Evolutionary conservation across 1,139 yeast species (phyloP).

Genomic region (Lodderomyces orthopsilosis): DNA sequence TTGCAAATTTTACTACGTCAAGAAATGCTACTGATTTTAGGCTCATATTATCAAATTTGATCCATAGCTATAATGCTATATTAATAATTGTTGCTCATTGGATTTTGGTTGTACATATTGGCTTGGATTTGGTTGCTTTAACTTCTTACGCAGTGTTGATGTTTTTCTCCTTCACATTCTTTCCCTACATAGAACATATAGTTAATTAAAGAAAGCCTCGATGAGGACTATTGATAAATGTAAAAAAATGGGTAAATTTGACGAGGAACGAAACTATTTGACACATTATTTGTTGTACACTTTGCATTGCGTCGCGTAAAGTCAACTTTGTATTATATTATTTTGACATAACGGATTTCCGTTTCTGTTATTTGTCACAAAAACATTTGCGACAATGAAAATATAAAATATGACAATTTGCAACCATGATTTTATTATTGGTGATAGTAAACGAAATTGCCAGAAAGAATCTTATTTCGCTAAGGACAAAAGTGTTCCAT

Average conservation of each 20-base stretch:
- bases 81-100: neutral
- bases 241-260: no score
- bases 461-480: no score
- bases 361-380: neutral
- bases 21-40: neutral
- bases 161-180: conserved; percentile 1
- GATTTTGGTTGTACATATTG: conserved; percentile 1
- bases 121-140: conserved; percentile 1
- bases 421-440: neutral
- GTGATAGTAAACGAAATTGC: no score
- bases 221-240: no score
- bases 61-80: neutral
- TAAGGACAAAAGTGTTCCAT: no score
- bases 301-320: no score
- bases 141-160: neutral
- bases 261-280: no score
- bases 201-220: neutral
- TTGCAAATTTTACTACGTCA: neutral
- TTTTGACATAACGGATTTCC: neutral
- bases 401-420: neutral
- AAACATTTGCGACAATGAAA: neutral
- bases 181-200: conserved; percentile 1
- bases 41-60: neutral
- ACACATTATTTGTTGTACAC: no score
- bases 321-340: no score